Evolutionary conservation across 129 eudicot genomes (phyloP), one percentile per base, ranked within the genome.

Genomic region (Gnaphalium uliginosum): DNA sequence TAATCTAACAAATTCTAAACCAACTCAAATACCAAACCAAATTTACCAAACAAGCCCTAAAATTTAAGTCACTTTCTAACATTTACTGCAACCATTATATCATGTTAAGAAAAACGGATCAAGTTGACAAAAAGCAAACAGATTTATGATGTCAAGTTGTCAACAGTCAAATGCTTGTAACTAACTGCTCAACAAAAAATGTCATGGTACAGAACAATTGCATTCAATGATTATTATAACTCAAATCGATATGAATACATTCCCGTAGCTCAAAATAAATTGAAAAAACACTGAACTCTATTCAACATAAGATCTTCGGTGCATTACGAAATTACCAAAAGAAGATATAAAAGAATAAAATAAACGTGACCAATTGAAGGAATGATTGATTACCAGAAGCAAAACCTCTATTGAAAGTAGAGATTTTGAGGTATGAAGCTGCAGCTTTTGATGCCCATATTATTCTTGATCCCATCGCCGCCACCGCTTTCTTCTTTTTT

Each of bases 331-430:
- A 33, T 33, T 33, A 33, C 37, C 37, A 8, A 33, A 33, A 33
- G 8, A 33, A 37, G 11, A 43, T 5, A 29, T 3, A 17, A 0
- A 15, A 26, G 0, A 27, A 32, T 27, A 25, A 26, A 75, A 74
- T 11, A 68, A 73, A 78, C 78, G 58, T 23, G 56, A 72, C 32
- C 79, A 29, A 29, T 29, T 29, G 1, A 67, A 66, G 65, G 50
- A 1, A 29, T 65, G 8, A 43, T 11, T 29, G 19, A 58, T 58
- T 84, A 91, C 97, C 97, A 57, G 95, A 78, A 75, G 95, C 92
- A 69, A 86, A 91, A 26, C 83, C 85, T 74, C 97, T 71, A 83
- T 75, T 73, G 75, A 82, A 84, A n/a, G 64, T 74, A 18, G 95
- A 84, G 89, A 86, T 86, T 85, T 81, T 85, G 66, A 90, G 81